phyloP scores from a whole-genome alignment of 768 basidiomycete species.

The Cyclocybe aegerita region DNA sequence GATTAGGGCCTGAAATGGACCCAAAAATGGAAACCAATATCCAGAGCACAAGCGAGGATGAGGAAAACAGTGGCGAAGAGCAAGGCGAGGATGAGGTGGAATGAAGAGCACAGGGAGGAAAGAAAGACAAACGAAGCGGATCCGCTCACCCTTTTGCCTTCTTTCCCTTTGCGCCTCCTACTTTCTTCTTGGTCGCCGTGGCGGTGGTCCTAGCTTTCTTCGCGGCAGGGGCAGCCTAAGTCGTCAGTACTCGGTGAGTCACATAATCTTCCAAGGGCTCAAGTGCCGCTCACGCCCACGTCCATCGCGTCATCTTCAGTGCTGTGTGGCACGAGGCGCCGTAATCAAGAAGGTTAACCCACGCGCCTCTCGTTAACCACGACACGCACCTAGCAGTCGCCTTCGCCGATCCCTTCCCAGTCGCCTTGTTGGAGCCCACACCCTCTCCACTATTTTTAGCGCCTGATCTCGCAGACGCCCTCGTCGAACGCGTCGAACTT shows the following conservation, averaged over 20 bases:
- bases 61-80: too few species aligned
- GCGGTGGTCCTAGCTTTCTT: conserved; percentile 26
- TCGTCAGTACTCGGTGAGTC: background rate
- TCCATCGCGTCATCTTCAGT: conserved; percentile 12
- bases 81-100: background rate
- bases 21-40: too few species aligned
- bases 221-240: conserved; percentile 24
- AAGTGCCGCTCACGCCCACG: conserved; percentile 12
- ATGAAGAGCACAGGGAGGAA: background rate
- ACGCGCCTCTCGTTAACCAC: background rate
- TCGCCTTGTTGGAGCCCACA: background rate
- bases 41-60: too few species aligned
- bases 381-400: background rate
- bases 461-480: conserved; percentile 16
- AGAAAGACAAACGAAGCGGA: background rate
- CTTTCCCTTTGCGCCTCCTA: conserved; percentile 13
- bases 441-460: conserved; percentile 12
- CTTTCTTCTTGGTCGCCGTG: conserved; percentile 16
- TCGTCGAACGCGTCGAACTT: conserved; percentile 34
- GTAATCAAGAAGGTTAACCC: background rate
- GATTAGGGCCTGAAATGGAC: too few species aligned
- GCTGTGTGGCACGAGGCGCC: background rate
- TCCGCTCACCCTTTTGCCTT: conserved; percentile 15
- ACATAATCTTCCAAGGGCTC: background rate
- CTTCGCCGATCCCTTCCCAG: background rate